phyloP scores from a whole-genome alignment of 2,329 filamentous ascomycete species.

The Cladosporium sp. region DNA sequence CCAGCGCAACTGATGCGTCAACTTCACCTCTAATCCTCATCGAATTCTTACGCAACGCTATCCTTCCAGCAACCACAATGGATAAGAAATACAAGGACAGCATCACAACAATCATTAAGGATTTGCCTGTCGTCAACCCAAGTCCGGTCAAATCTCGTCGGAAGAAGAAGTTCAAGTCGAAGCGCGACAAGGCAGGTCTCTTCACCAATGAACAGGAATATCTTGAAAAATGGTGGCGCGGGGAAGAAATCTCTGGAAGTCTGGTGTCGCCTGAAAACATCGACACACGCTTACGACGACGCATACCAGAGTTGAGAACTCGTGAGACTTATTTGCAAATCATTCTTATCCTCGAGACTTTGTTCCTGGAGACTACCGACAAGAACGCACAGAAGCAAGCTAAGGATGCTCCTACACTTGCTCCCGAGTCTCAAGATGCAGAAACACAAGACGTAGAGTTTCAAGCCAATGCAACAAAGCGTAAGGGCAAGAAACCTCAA shows the following conservation, averaged over 20 bases:
- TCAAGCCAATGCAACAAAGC: conserved; percentile 15
- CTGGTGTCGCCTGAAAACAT: conserved; percentile 39
- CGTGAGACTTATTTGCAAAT: conserved; percentile 77
- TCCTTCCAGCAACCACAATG: conserved; percentile 48
- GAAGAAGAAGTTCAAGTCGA: conserved; percentile 58
- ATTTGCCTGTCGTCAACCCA: conserved; percentile 39
- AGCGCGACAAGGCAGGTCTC: conserved; percentile 62
- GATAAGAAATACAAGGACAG: conserved; percentile 77
- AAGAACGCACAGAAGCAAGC: background rate
- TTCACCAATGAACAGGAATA: conserved; percentile 63
- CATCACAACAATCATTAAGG: conserved; percentile 60
- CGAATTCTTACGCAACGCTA: conserved; percentile 55
- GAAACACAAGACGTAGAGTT: conserved; percentile 24
- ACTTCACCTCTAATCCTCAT: conserved; percentile 60
- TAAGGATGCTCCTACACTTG: background rate
- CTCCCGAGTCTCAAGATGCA: conserved; percentile 24
- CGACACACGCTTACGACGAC: conserved; percentile 51
- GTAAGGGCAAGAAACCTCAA: conserved; percentile 46
- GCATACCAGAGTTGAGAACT: conserved; percentile 62
- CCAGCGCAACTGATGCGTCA: conserved; percentile 56
- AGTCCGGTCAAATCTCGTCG: conserved; percentile 34
- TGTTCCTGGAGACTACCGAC: conserved; percentile 58
- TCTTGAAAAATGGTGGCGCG: conserved; percentile 66
- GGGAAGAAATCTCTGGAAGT: conserved; percentile 43
- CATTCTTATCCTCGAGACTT: conserved; percentile 71